These are phyloP conservation scores for Chamaenerion angustifolium DNA, from an alignment of 345 rosid species.

Conservation along the genomic window DNA sequence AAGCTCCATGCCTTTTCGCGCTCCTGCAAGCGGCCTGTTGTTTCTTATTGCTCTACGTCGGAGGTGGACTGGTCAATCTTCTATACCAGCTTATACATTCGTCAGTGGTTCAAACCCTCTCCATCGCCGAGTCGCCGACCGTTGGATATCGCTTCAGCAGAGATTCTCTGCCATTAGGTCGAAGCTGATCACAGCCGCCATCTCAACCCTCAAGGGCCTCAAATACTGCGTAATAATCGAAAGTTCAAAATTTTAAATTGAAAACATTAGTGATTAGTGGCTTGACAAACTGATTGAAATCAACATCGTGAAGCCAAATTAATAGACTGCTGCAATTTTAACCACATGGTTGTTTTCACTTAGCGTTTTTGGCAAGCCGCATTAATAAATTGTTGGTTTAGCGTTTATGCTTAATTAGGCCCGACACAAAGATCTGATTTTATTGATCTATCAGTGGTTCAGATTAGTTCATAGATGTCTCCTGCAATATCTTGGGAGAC, in stretches of 20 bases:
- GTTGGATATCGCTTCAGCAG: slow-evolving; percentile 19
- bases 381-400: background rate
- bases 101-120: slow-evolving; percentile 28
- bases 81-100: slow-evolving; percentile 20
- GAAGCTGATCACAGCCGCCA: slow-evolving; percentile 33
- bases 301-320: too few species aligned
- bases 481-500: slow-evolving; percentile 70
- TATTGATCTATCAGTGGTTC: background rate
- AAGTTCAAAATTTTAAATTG: too few species aligned
- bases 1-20: background rate
- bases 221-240: background rate
- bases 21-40: background rate
- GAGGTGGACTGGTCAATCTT: background rate
- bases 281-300: too few species aligned
- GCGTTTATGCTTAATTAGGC: background rate
- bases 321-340: too few species aligned
- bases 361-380: too few species aligned
- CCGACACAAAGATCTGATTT: background rate
- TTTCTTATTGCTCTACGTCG: too few species aligned
- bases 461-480: slow-evolving; percentile 50
- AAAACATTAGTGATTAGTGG: too few species aligned
- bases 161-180: slow-evolving; percentile 45
- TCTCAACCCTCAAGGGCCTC: slow-evolving; percentile 25
- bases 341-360: too few species aligned
- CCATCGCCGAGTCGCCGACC: slow-evolving; percentile 18